A percentile compares a stretch with the other conserved stretches of the same genome.
Evolutionary conservation across 164 flowering plant genomes (phyloP).

Genomic region (Protea cynaroides): DNA sequence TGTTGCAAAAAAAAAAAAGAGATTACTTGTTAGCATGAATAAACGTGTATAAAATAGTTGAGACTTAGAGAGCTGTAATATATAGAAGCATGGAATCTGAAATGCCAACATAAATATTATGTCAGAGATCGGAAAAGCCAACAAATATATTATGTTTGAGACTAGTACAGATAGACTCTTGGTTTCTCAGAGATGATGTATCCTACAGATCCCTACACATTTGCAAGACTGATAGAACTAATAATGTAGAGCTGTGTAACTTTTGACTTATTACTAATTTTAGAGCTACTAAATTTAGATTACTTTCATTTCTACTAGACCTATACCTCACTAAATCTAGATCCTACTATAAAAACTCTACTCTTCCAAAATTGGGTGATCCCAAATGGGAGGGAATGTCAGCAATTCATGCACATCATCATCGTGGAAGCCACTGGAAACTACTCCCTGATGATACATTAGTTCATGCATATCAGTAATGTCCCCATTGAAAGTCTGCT

Average conservation of each 20-base stretch:
- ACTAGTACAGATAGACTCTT: not conserved
- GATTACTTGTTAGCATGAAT: too few relatives aligned
- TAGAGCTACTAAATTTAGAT: not conserved
- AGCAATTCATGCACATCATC: conserved; percentile 46
- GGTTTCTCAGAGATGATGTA: not conserved
- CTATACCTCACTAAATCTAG: not conserved
- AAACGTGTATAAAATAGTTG: too few relatives aligned
- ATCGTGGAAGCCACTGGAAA: conserved; percentile 22
- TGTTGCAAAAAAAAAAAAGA: too few relatives aligned
- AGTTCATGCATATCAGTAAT: conserved; percentile 45
- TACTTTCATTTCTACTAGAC: not conserved
- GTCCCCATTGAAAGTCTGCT: conserved; percentile 59
- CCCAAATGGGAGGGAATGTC: conserved; percentile 53
- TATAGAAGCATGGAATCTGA: too few relatives aligned
- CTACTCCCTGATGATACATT: conserved; percentile 27
- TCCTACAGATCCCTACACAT: not conserved
- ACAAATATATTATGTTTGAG: not conserved
- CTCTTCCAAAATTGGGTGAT: conserved; percentile 11
- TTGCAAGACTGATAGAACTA: not conserved
- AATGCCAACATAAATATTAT: too few relatives aligned
- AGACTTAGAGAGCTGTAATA: too few relatives aligned
- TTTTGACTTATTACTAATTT: not conserved
- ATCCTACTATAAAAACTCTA: not conserved
- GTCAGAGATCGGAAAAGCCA: not conserved
- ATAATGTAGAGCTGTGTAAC: not conserved